Evolutionary conservation across 2,329 filamentous ascomycete genomes (phyloP).

Genomic region (Ceratocystis colombiana): DNA sequence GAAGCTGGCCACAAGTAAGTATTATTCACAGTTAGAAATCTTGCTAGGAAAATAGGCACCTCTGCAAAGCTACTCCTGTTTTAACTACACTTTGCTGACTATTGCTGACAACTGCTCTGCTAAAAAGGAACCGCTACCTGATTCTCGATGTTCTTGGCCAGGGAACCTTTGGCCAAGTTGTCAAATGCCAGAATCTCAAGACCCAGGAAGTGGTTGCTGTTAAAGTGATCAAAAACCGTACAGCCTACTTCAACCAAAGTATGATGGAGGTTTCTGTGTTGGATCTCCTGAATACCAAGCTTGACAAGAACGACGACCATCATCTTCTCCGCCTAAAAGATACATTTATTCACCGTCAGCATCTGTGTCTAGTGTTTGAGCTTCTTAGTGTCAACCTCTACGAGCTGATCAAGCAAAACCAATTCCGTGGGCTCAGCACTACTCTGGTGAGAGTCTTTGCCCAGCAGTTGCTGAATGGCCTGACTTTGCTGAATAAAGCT

Average conservation of each 20-base stretch:
- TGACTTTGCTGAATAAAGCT: constrained; percentile 89
- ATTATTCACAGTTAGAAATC: not conserved
- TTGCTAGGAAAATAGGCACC: not conserved
- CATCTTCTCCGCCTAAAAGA: constrained; percentile 90
- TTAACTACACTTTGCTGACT: not conserved
- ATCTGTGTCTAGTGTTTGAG: constrained; percentile 94
- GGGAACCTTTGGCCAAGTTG: constrained; percentile 95
- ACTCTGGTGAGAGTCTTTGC: constrained; percentile 95
- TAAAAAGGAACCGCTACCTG: constrained; percentile 72
- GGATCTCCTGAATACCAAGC: constrained; percentile 92
- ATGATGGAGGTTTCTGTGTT: constrained; percentile 99
- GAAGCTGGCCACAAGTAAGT: constrained; percentile 92
- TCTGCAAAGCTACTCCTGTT: not conserved
- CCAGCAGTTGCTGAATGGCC: constrained; percentile 85
- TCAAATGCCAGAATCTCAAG: constrained; percentile 97
- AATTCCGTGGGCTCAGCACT: constrained; percentile 93
- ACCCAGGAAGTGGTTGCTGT: constrained; percentile 97
- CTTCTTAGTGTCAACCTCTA: constrained; percentile 94
- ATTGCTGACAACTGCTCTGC: not conserved
- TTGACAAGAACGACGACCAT: constrained; percentile 98
- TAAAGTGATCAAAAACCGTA: constrained; percentile 98
- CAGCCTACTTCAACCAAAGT: constrained; percentile 98
- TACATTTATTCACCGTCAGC: constrained; percentile 95
- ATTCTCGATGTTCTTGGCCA: constrained; percentile 95
- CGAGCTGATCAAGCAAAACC: constrained; percentile 98